A percentile compares a stretch with the other conserved stretches of the same genome.
Evolutionary conservation across 1,284 basidiomycete genomes (phyloP).

Genomic region (Cystobasidium pallidum): DNA sequence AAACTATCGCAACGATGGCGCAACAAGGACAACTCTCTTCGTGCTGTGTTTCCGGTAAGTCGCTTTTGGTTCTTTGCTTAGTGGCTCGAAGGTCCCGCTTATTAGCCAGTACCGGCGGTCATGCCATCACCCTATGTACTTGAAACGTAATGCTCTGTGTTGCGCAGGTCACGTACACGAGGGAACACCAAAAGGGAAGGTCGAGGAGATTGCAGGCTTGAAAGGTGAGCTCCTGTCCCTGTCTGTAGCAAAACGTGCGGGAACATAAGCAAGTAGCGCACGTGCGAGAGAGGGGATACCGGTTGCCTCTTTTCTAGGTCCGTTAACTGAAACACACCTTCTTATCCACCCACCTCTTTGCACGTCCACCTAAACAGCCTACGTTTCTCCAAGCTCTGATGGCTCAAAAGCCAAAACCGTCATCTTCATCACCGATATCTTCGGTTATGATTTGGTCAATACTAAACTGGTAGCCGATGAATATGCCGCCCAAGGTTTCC

Average conservation of each 20-base stretch:
- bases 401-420: conserved; percentile 49
- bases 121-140: too few species aligned
- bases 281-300: neutral
- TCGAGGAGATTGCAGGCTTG: conserved; percentile 45
- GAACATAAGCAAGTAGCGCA: too few species aligned
- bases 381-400: conserved; percentile 46
- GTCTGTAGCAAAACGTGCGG: too few species aligned
- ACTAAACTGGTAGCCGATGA: conserved; percentile 46
- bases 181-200: conserved; percentile 49
- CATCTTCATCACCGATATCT: conserved; percentile 51
- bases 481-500: conserved; percentile 49
- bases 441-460: conserved; percentile 48
- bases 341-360: neutral
- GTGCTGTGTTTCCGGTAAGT: conserved; percentile 48
- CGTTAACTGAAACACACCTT: neutral
- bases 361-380: conserved; percentile 27
- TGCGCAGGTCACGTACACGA: conserved; percentile 47
- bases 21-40: conserved; percentile 44
- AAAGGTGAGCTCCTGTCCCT: conserved; percentile 3
- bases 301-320: neutral
- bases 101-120: too few species aligned
- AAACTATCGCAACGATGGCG: conserved; percentile 13
- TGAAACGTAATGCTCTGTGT: neutral
- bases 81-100: too few species aligned
- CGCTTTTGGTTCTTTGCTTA: neutral